Base-by-base conservation (phyloP, 257 asterid species). In the Buddleja alternifolia region DNA sequence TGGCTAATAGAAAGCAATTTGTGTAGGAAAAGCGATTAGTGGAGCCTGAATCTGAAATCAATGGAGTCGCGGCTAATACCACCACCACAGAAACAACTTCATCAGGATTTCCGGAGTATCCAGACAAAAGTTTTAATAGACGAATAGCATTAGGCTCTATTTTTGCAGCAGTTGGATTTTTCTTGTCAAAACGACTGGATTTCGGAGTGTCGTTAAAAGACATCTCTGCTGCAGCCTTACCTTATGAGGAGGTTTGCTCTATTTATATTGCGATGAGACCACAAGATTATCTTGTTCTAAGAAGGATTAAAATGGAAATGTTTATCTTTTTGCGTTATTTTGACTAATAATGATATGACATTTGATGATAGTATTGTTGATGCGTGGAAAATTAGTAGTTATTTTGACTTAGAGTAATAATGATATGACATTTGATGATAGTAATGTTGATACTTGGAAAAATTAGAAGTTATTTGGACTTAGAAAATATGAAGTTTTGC, bases 161-260 rank as follows among this genome's bases (percentile, higher is more conserved):
- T 10, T 34, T 84, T 68, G 96, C 83, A 19, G 97, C 97, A 1
- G 75, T 89, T 7, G 97, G 95, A 20, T 73, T 94, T 50, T 86
- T 91, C 85, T 52, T 82, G 60, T 82, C 95, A 1, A 40, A 51
- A 6, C 87, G 97, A 14, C 79, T 94, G 65, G 99, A 94, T 63
- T 85, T 91, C 6, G 89, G 96, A 20, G 75, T 83, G 57, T 89
- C 99, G 45, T 84, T 94, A 78, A 94, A 89, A 84, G 99, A 94
- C 64, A 85, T 94, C 51, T 66, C 95, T 10, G 92, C 92, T 73
- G 67, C 68, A 64, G 97, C 97, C 44, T 72, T 94, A 69, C 95
- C 97, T 0, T 94, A 87, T 70, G 97, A 94, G 76, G 86, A 94
- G 99, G 97, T 91, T 76, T 67, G 81, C 7, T 34, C 57, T 52